phyloP scores from a whole-genome alignment of 257 asterid species.

The Nemophila menziesii region DNA sequence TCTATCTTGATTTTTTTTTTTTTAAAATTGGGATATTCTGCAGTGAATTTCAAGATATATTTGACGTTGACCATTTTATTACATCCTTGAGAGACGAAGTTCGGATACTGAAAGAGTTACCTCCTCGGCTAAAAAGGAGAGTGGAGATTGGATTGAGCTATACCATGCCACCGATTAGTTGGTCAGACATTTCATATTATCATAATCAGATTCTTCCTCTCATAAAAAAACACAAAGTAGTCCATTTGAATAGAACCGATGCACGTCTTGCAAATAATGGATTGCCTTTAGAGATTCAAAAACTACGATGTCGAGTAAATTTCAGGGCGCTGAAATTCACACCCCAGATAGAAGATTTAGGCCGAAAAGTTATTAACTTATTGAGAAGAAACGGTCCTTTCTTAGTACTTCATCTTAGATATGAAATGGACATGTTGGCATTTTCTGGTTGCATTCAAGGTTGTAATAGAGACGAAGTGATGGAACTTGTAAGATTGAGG shows the following conservation, averaged over 20 bases:
- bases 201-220: conserved; percentile 30
- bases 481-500: conserved; percentile 29
- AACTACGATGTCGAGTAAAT: conserved; percentile 26
- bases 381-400: conserved; percentile 29
- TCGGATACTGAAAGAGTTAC: conserved; percentile 50
- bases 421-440: conserved; percentile 33
- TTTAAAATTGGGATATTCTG: conserved; percentile 3
- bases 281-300: conserved; percentile 22
- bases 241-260: conserved; percentile 28
- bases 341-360: conserved; percentile 23
- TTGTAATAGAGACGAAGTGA: conserved; percentile 19
- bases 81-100: conserved; percentile 60
- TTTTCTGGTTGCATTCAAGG: conserved; percentile 33
- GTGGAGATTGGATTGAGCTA: conserved; percentile 35
- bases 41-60: conserved; percentile 69
- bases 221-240: conserved; percentile 21
- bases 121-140: conserved; percentile 43
- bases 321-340: conserved; percentile 24
- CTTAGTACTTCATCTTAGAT: conserved; percentile 27
- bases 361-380: conserved; percentile 18
- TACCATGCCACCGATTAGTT: conserved; percentile 57
- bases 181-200: conserved; percentile 66
- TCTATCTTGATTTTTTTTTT: neutral
- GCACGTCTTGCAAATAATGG: conserved; percentile 30
- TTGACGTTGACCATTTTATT: conserved; percentile 52